Conservation (phyloP, 2,329 filamentous ascomycete species). For the Lachnellula hyalina region DNA sequence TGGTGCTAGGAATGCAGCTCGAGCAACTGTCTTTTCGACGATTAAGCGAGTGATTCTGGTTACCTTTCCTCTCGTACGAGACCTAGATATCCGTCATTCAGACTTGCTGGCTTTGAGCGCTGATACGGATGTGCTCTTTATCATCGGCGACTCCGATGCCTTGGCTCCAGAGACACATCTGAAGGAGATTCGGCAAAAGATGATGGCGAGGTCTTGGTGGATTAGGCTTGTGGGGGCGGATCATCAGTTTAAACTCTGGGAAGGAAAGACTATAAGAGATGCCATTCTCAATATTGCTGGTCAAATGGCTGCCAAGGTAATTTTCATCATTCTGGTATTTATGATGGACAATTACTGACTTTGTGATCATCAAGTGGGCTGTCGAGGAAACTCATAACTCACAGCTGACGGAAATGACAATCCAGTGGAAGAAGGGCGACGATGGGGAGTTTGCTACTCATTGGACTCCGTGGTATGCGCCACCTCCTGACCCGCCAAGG, state of each 20-base stretch:
- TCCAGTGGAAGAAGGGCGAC: not conserved
- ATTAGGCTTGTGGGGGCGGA: not conserved
- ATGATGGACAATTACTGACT: not conserved
- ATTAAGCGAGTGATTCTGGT: conserved; percentile 2
- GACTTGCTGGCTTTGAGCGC: conserved; percentile 4
- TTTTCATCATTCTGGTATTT: not conserved
- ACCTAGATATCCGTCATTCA: not conserved
- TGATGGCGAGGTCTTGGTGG: conserved; percentile 7
- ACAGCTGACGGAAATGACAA: not conserved
- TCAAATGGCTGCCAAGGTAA: not conserved
- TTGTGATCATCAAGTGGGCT: not conserved
- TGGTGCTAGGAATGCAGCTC: conserved; percentile 2
- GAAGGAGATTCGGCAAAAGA: conserved; percentile 2
- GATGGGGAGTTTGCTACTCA: not conserved
- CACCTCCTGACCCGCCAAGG: not conserved
- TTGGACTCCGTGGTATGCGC: not conserved
- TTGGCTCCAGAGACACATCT: conserved; percentile 3
- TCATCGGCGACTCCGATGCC: conserved; percentile 3
- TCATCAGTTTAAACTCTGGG: not conserved
- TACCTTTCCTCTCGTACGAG: conserved; percentile 5
- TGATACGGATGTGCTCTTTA: conserved; percentile 5
- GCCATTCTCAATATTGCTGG: not conserved
- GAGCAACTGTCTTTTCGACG: not conserved
- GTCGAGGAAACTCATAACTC: not conserved
- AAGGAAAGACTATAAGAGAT: not conserved